Evolutionary conservation across 768 basidiomycete genomes (phyloP), one percentile per base, ranked within the genome.

Genomic region (Boletus tylopilopsis): DNA sequence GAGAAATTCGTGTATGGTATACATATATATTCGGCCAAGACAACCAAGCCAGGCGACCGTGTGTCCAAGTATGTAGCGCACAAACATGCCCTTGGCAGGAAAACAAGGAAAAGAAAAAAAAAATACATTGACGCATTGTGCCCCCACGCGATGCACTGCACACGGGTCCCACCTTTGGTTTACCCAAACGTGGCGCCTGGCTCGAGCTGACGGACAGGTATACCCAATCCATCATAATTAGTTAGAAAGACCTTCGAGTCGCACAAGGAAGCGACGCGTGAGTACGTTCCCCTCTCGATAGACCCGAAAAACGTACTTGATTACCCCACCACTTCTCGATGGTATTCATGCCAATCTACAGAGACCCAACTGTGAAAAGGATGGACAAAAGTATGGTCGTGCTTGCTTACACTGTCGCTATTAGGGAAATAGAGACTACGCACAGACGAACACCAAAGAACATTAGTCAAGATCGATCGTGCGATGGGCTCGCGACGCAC

Each of bases 401-500:
- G n/a, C n/a, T n/a, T n/a, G 30, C 61, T 56, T n/a, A 67, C 67
- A 53, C 30, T 50, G 40, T 60, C 63, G 27, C 46, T 40, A 2
- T 3, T 24, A 5, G 67, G 64, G 25, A 59, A 68, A 47, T 68
- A 63, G 2, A 68, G 52, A 24, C 67, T 65, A 11, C 21, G 24
- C 12, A 33, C 2, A 16, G 11, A 16, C n/a, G 23, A 13, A 10
- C n/a, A 18, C 5, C 5, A 12, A 24, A 6, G n/a, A 16, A 18
- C n/a, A n/a, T 53, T 22, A 39, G 30, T 27, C 12, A 5, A 6
- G 5, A 29, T 2, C 13, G 13, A 25, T 22, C n/a, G 2, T 5
- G 10, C 1, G 37, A 44, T 3, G 5, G 11, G 6, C 7, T n/a
- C 15, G n/a, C 8, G 13, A 71, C 80, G 37, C 45, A 84, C 83